Base-by-base conservation (phyloP, 2,329 filamentous ascomycete species). In the Simplicillium aogashimaense region DNA sequence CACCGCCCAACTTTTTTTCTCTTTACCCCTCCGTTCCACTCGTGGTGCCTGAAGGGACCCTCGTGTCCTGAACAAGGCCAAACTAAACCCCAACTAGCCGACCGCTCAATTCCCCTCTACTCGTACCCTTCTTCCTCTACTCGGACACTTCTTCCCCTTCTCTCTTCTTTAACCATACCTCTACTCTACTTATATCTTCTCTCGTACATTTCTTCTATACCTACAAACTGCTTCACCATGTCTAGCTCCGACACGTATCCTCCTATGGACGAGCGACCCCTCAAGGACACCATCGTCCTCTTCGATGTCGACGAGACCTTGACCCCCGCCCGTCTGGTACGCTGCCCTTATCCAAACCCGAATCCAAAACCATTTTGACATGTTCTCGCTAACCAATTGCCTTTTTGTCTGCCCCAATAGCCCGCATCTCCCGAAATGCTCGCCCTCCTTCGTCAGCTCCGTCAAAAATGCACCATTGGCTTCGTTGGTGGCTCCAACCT, bases 251-350 rank as follows among this genome's bases (percentile, higher is more conserved):
- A 47, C 48, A 52, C 59, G 32, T 85, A 81, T 65, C 83, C 88
- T 42, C 77, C 87, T 47, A 78, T 97, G 50, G 76, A 82, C 60
- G 73, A 90, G 54, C 86, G 92, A 51, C 86, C 86, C 34, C 68
- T 95, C 63, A 86, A 89, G 69, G 87, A 92, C 73, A 97, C 90
- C 49, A 85, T 98, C 64, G 81, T 79, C 57, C 82, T 98, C 48
- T 98, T 98, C 65, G 92, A 98, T 65, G 92, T 98, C 45, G 92
- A 98, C 61, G 86, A 78, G 56, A 95, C 92, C 25, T 77, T 98
- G 51, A 92, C 88, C 13, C 83, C 80, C 33, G 81, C 92, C 35
- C 80, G 92, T 50, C 72, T 74, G 53, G 86, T 94, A 70, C 45
- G 72, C 61, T 30, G n/a, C 6, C 15, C 30, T 32, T 20, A 9